A percentile compares a stretch with the other conserved stretches of the same genome.
phyloP scores from a whole-genome alignment of 768 basidiomycete species.

The Kwoniella bestiolae region DNA sequence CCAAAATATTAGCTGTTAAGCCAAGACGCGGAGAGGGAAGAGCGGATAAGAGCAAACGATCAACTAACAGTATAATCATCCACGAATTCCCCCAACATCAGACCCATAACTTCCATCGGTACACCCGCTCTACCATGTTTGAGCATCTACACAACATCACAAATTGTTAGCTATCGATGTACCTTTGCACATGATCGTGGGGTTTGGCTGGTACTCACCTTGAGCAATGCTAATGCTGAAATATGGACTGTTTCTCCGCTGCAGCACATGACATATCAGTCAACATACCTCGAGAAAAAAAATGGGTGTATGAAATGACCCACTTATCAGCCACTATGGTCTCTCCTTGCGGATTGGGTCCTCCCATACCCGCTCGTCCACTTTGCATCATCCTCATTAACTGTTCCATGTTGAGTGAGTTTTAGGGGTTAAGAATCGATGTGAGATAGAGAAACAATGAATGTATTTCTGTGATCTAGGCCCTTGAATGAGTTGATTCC shows the following conservation, averaged over 20 bases:
- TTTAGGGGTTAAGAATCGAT: background rate
- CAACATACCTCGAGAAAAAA: background rate
- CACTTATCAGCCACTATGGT: constrained; percentile 54
- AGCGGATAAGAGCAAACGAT: too few species aligned
- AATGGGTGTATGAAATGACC: constrained; percentile 9
- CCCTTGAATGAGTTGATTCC: too few species aligned
- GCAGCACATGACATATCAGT: constrained; percentile 7
- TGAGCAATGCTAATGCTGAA: constrained; percentile 92
- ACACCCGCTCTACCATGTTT: constrained; percentile 99
- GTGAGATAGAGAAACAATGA: background rate
- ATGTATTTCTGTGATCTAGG: background rate
- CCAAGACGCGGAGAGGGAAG: too few species aligned
- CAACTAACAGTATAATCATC: constrained; percentile 76
- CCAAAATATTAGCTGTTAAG: background rate
- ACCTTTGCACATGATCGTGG: too few species aligned
- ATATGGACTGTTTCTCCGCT: constrained; percentile 76
- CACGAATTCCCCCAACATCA: constrained; percentile 97
- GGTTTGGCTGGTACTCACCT: constrained; percentile 68
- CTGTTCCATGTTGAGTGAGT: constrained; percentile 31
- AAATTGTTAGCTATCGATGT: constrained; percentile 10
- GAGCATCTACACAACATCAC: constrained; percentile 72
- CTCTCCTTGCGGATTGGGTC: constrained; percentile 36
- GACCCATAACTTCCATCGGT: constrained; percentile 95
- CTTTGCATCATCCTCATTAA: constrained; percentile 41
- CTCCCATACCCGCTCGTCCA: constrained; percentile 33